Conservation (phyloP, 1,139 yeast species). For the Wickerhamomyces sp. region DNA sequence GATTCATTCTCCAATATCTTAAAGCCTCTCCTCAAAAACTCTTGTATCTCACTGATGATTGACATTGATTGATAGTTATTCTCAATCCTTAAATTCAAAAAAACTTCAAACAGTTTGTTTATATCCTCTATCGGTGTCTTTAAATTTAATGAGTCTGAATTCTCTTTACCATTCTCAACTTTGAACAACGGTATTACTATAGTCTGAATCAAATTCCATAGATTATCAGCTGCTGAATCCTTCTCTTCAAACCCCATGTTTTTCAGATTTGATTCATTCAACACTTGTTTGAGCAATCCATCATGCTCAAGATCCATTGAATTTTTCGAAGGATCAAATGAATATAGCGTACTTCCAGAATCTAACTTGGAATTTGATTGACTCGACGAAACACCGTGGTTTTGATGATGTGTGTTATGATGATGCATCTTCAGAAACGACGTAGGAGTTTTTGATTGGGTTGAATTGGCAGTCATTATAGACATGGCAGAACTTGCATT, state of each 20-base stretch:
- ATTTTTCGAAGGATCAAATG: constrained; percentile 41
- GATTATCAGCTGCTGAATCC: constrained; percentile 40
- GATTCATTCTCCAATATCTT: constrained; percentile 36
- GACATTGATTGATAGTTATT: constrained; percentile 33
- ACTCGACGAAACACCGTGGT: constrained; percentile 36
- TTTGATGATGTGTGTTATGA: constrained; percentile 7
- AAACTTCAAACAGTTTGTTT: constrained; percentile 43
- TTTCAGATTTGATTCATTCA: constrained; percentile 27
- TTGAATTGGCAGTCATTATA: not conserved
- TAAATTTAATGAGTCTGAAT: constrained; percentile 19
- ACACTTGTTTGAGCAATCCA: constrained; percentile 22
- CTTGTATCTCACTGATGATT: constrained; percentile 40
- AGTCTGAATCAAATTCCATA: constrained; percentile 43
- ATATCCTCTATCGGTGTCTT: constrained; percentile 53
- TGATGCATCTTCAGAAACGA: constrained; percentile 31
- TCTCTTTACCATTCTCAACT: constrained; percentile 31
- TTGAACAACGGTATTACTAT: constrained; percentile 43
- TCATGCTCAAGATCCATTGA: constrained; percentile 27
- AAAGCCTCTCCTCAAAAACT: constrained; percentile 40
- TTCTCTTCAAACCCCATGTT: constrained; percentile 35
- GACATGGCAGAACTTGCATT: constrained; percentile 26
- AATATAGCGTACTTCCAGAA: constrained; percentile 40
- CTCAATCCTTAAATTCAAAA: constrained; percentile 37
- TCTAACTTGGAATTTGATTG: constrained; percentile 43
- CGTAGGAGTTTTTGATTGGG: constrained; percentile 18